These are phyloP conservation scores for Picea glauca DNA, from an alignment of 75 land plant genomes.

Conservation along the genomic window DNA sequence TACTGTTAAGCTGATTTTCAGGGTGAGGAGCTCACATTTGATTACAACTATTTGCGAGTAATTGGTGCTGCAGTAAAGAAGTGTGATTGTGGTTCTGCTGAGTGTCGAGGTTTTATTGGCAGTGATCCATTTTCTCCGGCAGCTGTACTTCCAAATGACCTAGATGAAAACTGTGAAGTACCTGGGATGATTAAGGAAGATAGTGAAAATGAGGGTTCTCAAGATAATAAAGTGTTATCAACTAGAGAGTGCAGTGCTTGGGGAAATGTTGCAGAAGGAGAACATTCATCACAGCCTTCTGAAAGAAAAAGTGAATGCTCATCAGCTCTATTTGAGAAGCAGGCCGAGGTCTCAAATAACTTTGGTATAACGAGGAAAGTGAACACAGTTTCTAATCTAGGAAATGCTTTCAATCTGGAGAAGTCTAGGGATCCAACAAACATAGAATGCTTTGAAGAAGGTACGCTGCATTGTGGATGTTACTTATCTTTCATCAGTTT, in stretches of 20 bases:
- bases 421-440: slow-evolving; percentile 15
- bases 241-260: not conserved
- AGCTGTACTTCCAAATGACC: slow-evolving; percentile 59
- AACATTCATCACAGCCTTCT: not conserved
- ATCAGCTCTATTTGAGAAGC: slow-evolving; percentile 1
- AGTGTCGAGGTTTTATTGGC: slow-evolving; percentile 90
- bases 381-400: not conserved
- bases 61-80: slow-evolving; percentile 95
- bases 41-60: slow-evolving; percentile 87
- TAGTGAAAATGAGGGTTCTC: slow-evolving; percentile 22
- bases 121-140: slow-evolving; percentile 65
- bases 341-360: not conserved
- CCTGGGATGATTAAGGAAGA: slow-evolving; percentile 68
- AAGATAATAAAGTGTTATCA: not conserved
- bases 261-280: not conserved
- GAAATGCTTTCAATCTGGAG: slow-evolving; percentile 18
- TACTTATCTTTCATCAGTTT: not conserved
- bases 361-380: not conserved
- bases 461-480: slow-evolving; percentile 15
- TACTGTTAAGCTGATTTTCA: slow-evolving; percentile 20
- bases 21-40: slow-evolving; percentile 95
- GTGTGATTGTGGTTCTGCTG: slow-evolving; percentile 79
- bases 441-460: slow-evolving; percentile 45
- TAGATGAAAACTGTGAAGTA: slow-evolving; percentile 80
- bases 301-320: slow-evolving; percentile 1